Conservation (phyloP, 805 yeast genomes). For the Kodamaea sagamina region DNA sequence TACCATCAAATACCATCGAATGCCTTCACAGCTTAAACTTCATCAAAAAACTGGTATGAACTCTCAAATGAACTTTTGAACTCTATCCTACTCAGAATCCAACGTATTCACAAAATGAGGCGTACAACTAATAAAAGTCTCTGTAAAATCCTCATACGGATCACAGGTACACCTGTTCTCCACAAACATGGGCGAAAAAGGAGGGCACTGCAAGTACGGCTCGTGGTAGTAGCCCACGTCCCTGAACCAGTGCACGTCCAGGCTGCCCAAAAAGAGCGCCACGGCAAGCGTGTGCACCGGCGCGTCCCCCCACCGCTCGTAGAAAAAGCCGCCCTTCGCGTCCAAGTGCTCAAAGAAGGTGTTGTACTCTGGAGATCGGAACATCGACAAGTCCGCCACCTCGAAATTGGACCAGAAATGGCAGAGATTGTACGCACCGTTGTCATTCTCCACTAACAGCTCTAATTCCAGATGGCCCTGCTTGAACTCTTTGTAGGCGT, state of each 20-base stretch:
- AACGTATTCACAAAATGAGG: constrained; percentile 13
- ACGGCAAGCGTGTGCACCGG: constrained; percentile 83
- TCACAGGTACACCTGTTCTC: constrained; percentile 13
- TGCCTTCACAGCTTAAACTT: too few relatives aligned
- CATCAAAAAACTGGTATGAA: too few relatives aligned
- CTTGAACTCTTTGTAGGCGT: constrained; percentile 67
- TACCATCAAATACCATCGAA: too few relatives aligned
- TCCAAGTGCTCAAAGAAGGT: constrained; percentile 66
- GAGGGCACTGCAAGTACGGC: constrained; percentile 10
- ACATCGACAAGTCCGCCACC: constrained; percentile 80
- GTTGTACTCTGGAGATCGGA: constrained; percentile 64
- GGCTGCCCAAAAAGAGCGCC: constrained; percentile 66
- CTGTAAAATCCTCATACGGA: constrained; percentile 9
- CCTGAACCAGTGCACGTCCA: constrained; percentile 79
- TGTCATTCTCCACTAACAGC: constrained; percentile 25
- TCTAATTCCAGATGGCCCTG: constrained; percentile 29
- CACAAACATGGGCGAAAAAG: constrained; percentile 5
- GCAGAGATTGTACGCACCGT: constrained; percentile 65
- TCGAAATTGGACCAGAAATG: constrained; percentile 94
- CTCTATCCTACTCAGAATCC: not conserved
- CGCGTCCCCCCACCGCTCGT: constrained; percentile 94
- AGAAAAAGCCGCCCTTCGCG: constrained; percentile 74
- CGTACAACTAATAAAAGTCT: constrained; percentile 15
- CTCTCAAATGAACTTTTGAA: too few relatives aligned
- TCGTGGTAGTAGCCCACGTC: constrained; percentile 74